Evolutionary conservation across 331 rosid species (phyloP).

Genomic region (Stylosanthes scabra): DNA sequence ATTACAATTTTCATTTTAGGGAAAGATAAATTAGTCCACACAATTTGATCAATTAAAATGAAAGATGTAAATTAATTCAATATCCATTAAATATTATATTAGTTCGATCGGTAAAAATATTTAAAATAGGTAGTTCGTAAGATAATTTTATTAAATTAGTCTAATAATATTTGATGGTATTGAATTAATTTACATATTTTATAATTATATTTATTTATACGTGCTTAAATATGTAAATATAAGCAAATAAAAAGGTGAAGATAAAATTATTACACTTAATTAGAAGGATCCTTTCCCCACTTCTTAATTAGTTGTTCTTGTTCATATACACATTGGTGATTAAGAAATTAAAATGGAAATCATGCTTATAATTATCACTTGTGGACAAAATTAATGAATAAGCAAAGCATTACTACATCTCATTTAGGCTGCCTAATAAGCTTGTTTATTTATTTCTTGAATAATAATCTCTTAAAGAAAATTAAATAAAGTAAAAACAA

Average conservation of each 20-base stretch:
- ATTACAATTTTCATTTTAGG: neutral
- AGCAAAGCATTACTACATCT: conserved; percentile 41
- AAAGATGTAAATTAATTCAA: too few relatives aligned
- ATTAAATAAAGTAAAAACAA: too few relatives aligned
- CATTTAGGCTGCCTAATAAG: conserved; percentile 23
- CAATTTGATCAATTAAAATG: neutral
- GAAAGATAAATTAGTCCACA: neutral
- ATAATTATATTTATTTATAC: too few relatives aligned
- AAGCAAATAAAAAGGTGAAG: neutral
- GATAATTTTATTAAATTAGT: too few relatives aligned
- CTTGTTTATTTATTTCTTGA: neutral
- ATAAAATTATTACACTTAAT: neutral
- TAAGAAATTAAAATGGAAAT: conserved; percentile 17
- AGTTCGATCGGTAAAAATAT: too few relatives aligned
- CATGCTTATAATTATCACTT: neutral
- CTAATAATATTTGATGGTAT: too few relatives aligned
- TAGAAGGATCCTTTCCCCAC: conserved; percentile 14
- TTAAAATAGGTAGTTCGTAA: too few relatives aligned
- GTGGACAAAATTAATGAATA: conserved; percentile 45
- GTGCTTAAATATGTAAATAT: too few relatives aligned
- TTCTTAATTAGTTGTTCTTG: neutral
- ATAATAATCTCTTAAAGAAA: neutral
- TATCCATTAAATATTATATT: too few relatives aligned
- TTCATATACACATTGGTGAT: conserved; percentile 3
- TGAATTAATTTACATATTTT: too few relatives aligned